These are phyloP conservation scores for Mentha longifolia DNA, from an alignment of 257 asterid species.

Conservation along the genomic window DNA sequence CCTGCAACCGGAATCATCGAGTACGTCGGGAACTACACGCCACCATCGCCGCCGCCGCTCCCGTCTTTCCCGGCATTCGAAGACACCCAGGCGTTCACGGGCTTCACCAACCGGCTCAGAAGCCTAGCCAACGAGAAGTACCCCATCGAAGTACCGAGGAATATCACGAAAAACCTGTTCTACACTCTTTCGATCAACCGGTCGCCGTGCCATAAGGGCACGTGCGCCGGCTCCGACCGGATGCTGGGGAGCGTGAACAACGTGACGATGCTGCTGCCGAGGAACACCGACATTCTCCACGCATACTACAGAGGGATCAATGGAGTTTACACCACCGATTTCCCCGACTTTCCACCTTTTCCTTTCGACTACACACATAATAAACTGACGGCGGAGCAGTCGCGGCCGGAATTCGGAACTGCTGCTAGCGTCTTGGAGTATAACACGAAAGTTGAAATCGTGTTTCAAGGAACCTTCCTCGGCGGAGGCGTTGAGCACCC, in stretches of 20 bases:
- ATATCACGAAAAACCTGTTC: conserved; percentile 21
- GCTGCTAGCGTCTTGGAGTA: neutral
- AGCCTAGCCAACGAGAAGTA: neutral
- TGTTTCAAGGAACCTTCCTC: neutral
- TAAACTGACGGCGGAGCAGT: neutral
- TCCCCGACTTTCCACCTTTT: neutral
- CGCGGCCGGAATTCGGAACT: neutral
- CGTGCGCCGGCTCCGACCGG: conserved; percentile 32
- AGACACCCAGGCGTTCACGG: neutral
- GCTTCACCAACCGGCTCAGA: neutral
- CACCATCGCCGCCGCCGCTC: neutral
- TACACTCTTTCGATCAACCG: conserved; percentile 47
- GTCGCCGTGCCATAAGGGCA: conserved; percentile 37
- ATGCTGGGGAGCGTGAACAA: conserved; percentile 58
- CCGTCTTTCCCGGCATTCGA: neutral
- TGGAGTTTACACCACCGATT: no score
- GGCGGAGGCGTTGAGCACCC: neutral
- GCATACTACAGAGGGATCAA: conserved; percentile 42
- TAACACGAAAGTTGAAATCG: neutral
- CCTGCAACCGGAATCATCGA: neutral
- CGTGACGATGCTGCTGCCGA: conserved; percentile 37
- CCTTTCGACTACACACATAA: neutral
- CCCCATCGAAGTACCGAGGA: neutral
- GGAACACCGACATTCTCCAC: conserved; percentile 37
- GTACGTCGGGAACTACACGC: neutral